phyloP scores from a whole-genome alignment of 2,329 filamentous ascomycete genomes.

The Hypoxylon sp. region DNA sequence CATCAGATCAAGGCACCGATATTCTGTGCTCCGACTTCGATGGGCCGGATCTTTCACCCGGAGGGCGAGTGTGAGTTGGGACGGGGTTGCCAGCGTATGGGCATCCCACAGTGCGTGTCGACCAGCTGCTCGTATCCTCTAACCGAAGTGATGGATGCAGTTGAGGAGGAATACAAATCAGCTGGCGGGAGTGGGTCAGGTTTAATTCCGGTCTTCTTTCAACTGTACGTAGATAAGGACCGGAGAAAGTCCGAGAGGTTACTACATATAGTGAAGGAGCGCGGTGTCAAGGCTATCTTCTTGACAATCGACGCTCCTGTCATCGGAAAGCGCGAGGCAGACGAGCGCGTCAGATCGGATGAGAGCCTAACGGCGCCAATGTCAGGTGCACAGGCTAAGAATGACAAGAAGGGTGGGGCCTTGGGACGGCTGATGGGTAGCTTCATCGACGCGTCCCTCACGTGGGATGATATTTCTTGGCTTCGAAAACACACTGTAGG shows the following conservation, averaged over 20 bases:
- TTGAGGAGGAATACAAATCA: slow-evolving; percentile 50
- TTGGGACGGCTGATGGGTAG: slow-evolving; percentile 69
- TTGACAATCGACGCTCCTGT: slow-evolving; percentile 72
- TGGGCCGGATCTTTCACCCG: slow-evolving; percentile 74
- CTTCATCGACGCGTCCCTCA: slow-evolving; percentile 70
- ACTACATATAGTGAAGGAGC: slow-evolving; percentile 61
- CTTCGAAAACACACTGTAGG: slow-evolving; percentile 69
- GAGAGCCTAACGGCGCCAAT: slow-evolving; percentile 64
- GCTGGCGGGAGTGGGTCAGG: neutral
- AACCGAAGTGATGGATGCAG: slow-evolving; percentile 63
- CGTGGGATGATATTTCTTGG: slow-evolving; percentile 77
- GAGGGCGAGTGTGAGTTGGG: slow-evolving; percentile 74
- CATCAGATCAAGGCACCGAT: slow-evolving; percentile 68
- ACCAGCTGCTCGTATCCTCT: slow-evolving; percentile 73
- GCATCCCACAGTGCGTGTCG: slow-evolving; percentile 72
- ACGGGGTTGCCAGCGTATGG: slow-evolving; percentile 64
- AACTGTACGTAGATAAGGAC: slow-evolving; percentile 74
- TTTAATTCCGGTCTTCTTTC: slow-evolving; percentile 62
- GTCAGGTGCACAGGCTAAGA: slow-evolving; percentile 63
- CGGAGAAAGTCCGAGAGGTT: slow-evolving; percentile 65
- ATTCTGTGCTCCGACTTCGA: slow-evolving; percentile 75
- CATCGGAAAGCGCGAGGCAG: slow-evolving; percentile 67
- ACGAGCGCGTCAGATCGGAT: slow-evolving; percentile 64
- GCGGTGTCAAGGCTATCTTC: slow-evolving; percentile 68
- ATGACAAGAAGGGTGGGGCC: slow-evolving; percentile 69